Evolutionary conservation across 2,329 filamentous ascomycete species (phyloP).

Genomic region (Aureobasidium sp.): DNA sequence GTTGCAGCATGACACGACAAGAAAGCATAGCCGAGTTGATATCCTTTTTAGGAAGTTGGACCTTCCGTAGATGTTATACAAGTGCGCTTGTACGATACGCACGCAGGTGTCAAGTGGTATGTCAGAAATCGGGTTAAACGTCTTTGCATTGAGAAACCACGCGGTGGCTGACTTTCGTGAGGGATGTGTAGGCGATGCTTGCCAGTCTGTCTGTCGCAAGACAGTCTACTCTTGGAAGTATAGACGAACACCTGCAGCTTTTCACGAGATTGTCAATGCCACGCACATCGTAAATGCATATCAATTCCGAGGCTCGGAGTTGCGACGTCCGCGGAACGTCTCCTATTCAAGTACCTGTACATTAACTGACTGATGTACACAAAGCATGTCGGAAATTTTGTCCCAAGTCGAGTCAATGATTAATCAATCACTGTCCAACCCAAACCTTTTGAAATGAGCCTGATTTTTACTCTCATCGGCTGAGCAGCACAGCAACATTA

Average conservation of each 20-base stretch:
- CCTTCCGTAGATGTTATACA: not conserved
- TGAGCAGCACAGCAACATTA: not conserved
- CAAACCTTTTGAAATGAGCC: not conserved
- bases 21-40: not conserved
- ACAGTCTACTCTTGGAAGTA: not conserved
- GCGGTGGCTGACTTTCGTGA: not conserved
- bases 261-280: not conserved
- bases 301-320: not conserved
- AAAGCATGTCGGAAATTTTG: not conserved
- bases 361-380: not conserved
- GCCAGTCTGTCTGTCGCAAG: not conserved
- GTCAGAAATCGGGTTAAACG: not conserved
- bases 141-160: not conserved
- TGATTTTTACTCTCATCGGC: not conserved
- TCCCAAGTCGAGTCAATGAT: not conserved
- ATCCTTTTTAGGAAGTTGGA: not conserved
- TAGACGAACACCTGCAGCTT: not conserved
- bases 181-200: not conserved
- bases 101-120: not conserved
- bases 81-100: not conserved
- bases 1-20: not conserved
- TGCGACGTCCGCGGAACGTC: not conserved
- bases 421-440: not conserved
- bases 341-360: not conserved
- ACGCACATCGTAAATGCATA: not conserved